phyloP scores from a whole-genome alignment of 768 basidiomycete genomes.

The Podaxis sp. region DNA sequence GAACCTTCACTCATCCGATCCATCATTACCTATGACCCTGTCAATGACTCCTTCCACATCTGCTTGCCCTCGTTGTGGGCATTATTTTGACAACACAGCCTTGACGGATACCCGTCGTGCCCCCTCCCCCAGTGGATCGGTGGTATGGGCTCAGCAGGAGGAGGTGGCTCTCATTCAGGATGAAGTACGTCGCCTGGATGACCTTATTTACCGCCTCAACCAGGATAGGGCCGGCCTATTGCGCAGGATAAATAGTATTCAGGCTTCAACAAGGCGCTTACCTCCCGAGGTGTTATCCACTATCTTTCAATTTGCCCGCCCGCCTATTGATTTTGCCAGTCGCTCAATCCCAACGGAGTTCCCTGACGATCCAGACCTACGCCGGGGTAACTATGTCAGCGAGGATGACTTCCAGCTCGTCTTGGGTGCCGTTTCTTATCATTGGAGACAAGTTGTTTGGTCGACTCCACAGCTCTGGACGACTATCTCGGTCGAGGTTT shows the following conservation, averaged over 20 bases:
- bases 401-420: not conserved
- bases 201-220: not conserved
- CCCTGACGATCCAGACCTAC: too few relatives aligned
- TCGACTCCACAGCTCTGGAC: conserved; percentile 9
- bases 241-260: not conserved
- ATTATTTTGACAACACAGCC: not conserved
- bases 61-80: not conserved
- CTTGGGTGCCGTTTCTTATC: not conserved
- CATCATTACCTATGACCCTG: not conserved
- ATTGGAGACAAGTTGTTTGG: conserved; percentile 3
- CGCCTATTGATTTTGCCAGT: not conserved
- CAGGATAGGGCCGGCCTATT: not conserved
- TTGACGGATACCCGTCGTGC: not conserved
- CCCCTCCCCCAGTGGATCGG: not conserved
- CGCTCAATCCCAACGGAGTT: not conserved
- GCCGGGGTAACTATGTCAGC: not conserved
- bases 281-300: conserved; percentile 3
- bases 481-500: not conserved
- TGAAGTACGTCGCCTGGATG: not conserved
- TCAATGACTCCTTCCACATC: not conserved
- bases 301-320: conserved; percentile 1
- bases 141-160: not conserved
- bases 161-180: not conserved
- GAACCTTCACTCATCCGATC: not conserved
- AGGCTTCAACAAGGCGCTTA: not conserved